Evolutionary conservation across 306 rosid species (phyloP).

Genomic region (Corylus avellana): DNA sequence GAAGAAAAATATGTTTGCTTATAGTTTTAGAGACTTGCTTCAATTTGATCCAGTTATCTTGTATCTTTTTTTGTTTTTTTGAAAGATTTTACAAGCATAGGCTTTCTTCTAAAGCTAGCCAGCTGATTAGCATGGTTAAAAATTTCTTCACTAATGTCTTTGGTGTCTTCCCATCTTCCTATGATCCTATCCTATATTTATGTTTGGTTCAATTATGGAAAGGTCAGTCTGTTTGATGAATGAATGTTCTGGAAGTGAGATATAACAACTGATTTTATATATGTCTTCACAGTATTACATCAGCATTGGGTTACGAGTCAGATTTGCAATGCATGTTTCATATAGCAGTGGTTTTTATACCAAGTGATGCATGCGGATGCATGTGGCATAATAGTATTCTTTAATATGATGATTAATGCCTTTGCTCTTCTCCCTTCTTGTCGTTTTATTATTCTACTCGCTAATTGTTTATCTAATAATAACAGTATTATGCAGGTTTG

Average conservation of each 20-base stretch:
- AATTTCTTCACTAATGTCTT: not conserved
- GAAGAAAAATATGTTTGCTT: not conserved
- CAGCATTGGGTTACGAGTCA: not conserved
- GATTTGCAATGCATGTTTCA: not conserved
- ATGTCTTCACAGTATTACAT: not conserved
- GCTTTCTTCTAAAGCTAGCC: not conserved
- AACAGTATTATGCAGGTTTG: not conserved
- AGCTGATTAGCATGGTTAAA: not conserved
- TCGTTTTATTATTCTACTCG: not conserved
- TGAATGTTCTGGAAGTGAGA: not conserved
- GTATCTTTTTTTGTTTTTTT: not conserved
- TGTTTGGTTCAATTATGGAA: not conserved
- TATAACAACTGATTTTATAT: not conserved
- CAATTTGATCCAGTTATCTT: not conserved
- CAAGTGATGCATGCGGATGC: not conserved
- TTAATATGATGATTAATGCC: not conserved
- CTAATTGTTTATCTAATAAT: not conserved
- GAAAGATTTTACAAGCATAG: not conserved
- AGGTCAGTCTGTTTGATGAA: not conserved
- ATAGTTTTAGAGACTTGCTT: not conserved
- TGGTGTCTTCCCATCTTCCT: not conserved
- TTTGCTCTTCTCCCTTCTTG: not conserved
- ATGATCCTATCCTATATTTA: not conserved
- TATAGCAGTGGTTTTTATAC: not conserved
- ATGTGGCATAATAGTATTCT: not conserved